Evolutionary conservation across 2,329 filamentous ascomycete species (phyloP), one percentile per base, ranked within the genome.

Genomic region (Neofusicoccum laricinum): DNA sequence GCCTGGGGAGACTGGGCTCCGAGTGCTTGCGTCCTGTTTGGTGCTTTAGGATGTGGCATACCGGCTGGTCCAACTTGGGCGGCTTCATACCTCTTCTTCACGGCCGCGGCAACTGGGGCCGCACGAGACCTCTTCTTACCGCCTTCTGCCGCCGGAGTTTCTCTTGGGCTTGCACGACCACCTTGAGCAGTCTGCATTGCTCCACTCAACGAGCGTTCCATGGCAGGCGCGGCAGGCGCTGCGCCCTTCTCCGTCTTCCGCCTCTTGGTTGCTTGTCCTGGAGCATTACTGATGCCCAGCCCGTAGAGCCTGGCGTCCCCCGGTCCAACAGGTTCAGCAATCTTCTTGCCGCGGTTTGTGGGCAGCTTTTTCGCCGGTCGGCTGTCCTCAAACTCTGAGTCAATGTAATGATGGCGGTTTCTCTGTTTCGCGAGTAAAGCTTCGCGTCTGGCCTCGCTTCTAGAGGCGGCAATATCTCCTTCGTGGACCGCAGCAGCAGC

Each of bases 381-480:
- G 63, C 79, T 80, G 58, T 96, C 92, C 68, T 96, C 92, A 68
- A 89, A 88, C 71, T 97, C 92, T 0, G 90, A 91, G 67, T 96
- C 92, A 38, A 85, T 83, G 66, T 90, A 87, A 49, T 90, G 87
- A 71, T 88, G 89, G 48, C 76, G 70, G 68, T 86, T 86, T 67
- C 88, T 90, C 15, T 58, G 41, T 74, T 90, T 92, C 45, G 90
- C 90, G 67, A 89, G 84, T 66, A 93, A 83, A 21, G 92, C 90
- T 76, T 96, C 92, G 73, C 94, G 92, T 68, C 92, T 85, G 38
- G 90, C 89, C 72, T 96, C 93, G 75, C 92, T 95, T 69, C 93
- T 87, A n/a, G 79, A 77, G 64, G 90, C 89, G 12, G 92, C 90
- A 19, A 90, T 90, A 75, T 97, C 93, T 40, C 90, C 91, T 61